These are phyloP conservation scores for Sporothrix phasma DNA, from an alignment of 2,329 filamentous ascomycete genomes.

Conservation along the genomic window DNA sequence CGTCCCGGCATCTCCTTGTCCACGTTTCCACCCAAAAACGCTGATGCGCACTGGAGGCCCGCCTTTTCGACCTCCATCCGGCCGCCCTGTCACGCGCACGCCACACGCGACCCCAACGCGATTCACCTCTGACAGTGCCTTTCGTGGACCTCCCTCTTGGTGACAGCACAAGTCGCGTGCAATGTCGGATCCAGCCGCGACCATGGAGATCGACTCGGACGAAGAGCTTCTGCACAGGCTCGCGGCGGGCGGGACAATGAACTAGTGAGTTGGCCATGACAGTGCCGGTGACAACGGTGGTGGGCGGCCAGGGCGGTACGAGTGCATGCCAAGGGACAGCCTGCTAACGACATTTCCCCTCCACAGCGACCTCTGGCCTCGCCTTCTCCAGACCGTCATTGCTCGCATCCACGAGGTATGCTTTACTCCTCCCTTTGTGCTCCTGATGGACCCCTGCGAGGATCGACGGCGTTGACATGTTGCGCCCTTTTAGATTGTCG, in stretches of 20 bases:
- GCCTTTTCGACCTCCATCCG: conserved; percentile 2
- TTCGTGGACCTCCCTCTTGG: neutral
- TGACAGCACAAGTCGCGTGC: neutral
- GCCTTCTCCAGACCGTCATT: conserved; percentile 54
- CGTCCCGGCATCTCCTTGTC: neutral
- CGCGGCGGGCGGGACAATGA: conserved; percentile 42
- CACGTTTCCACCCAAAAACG: neutral
- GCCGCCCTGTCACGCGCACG: neutral
- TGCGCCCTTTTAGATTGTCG: conserved; percentile 50
- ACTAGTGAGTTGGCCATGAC: conserved; percentile 40
- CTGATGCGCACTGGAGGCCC: conserved; percentile 2
- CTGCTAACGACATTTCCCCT: conserved; percentile 5
- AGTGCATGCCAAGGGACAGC: neutral
- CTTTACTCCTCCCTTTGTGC: conserved; percentile 12
- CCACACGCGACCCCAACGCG: neutral
- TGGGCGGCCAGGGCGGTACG: neutral
- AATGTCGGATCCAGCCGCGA: neutral
- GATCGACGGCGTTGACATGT: no score
- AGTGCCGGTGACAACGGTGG: neutral
- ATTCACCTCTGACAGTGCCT: neutral
- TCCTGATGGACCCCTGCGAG: neutral
- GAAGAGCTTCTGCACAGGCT: conserved; percentile 39
- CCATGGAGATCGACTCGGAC: conserved; percentile 47
- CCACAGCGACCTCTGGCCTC: conserved; percentile 57
- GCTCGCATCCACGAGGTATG: conserved; percentile 55